Percentiles rank a stretch among this genome's conserved stretches.
phyloP scores from a whole-genome alignment of 345 rosid genomes.

The Pelargonium nanum region DNA sequence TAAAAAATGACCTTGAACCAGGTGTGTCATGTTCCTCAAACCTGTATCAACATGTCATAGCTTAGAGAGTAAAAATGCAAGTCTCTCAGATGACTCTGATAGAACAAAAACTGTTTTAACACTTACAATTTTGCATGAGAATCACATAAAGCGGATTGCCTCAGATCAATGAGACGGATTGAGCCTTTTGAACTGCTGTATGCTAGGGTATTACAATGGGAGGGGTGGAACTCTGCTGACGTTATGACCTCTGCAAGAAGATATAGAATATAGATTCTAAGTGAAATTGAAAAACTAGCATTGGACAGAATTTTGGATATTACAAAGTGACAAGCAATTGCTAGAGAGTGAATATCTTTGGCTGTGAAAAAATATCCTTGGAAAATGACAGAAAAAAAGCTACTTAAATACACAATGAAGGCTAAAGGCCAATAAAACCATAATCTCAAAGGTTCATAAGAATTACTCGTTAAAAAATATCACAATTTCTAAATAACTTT shows the following conservation, averaged over 20 bases:
- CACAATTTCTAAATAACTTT: too few species aligned
- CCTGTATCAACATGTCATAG: conserved; percentile 25
- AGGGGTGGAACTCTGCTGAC: conserved; percentile 99
- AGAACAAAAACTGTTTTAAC: conserved; percentile 5
- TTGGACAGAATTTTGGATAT: neutral
- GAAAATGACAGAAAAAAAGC: too few species aligned
- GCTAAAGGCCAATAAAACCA: too few species aligned
- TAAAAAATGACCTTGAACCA: conserved; percentile 90
- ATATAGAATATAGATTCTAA: conserved; percentile 3
- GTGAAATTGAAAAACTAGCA: neutral
- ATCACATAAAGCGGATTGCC: conserved; percentile 96
- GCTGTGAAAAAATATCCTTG: too few species aligned
- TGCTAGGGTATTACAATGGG: conserved; percentile 82
- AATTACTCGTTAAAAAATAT: too few species aligned
- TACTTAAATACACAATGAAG: too few species aligned
- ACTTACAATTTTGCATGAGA: conserved; percentile 88
- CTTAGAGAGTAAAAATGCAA: neutral
- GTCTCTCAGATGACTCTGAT: neutral
- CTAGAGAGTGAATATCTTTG: neutral
- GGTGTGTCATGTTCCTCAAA: conserved; percentile 94
- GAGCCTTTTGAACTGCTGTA: conserved; percentile 99
- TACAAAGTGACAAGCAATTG: neutral
- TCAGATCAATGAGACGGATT: conserved; percentile 87
- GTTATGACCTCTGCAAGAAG: conserved; percentile 88
- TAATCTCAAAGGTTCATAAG: too few species aligned